A percentile compares a stretch with the other conserved stretches of the same genome.
These are phyloP conservation scores for Aspergillus sp. DNA, from an alignment of 2,329 filamentous ascomycete genomes.

Conservation along the genomic window DNA sequence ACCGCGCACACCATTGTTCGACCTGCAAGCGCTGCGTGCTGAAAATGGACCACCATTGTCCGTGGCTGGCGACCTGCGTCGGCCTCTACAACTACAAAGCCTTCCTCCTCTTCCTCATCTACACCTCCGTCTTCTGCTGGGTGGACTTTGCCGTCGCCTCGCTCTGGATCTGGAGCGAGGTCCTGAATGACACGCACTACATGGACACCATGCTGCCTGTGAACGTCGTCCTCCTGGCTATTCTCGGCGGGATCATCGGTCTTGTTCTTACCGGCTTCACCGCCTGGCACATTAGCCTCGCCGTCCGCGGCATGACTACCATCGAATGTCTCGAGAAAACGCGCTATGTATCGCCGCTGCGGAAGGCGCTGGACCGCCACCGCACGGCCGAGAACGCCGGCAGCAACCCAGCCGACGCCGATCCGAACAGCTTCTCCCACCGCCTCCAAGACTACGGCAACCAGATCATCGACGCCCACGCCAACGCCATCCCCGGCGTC, in stretches of 20 bases:
- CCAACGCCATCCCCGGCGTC: constrained; percentile 76
- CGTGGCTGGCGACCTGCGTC: constrained; percentile 95
- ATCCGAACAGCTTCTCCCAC: constrained; percentile 37
- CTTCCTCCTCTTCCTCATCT: constrained; percentile 88
- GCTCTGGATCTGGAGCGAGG: constrained; percentile 81
- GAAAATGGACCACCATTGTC: constrained; percentile 99
- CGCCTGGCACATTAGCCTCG: constrained; percentile 84
- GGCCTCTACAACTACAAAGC: constrained; percentile 94
- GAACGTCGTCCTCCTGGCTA: constrained; percentile 84
- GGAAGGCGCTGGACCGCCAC: constrained; percentile 66
- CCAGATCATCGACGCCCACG: constrained; percentile 76
- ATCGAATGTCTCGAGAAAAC: constrained; percentile 97
- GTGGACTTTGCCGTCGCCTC: constrained; percentile 74
- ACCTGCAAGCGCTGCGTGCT: constrained; percentile 91
- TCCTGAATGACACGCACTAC: constrained; percentile 68
- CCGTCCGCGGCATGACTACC: constrained; percentile 78
- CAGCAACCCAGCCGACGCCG: constrained; percentile 18
- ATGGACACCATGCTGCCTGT: constrained; percentile 78
- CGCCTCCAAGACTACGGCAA: constrained; percentile 64
- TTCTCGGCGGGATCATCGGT: constrained; percentile 87
- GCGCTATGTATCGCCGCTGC: constrained; percentile 79
- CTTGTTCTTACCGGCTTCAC: constrained; percentile 88
- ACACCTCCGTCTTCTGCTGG: constrained; percentile 83
- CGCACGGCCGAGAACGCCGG: constrained; percentile 52
- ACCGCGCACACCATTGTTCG: constrained; percentile 94